Evolutionary conservation across 2,329 filamentous ascomycete genomes (phyloP), one percentile per base, ranked within the genome.

Genomic region (Phialocephala subalpina): DNA sequence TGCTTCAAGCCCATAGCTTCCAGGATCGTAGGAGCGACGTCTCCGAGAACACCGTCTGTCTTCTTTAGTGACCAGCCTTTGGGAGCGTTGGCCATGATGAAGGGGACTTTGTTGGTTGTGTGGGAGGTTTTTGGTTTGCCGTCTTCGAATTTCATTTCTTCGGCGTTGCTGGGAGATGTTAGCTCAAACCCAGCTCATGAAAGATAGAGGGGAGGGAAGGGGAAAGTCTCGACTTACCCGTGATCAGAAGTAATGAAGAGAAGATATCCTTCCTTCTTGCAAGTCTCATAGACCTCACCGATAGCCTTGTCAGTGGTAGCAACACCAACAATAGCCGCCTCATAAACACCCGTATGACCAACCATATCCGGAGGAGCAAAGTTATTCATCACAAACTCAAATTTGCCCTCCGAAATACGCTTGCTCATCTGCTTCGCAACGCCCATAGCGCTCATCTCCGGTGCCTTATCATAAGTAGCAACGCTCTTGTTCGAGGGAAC

Each of bases 331-430:
- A 99, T 90, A 64, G 96, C 96, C 35, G 96, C 95, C 75, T 98
- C 91, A 82, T 98, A 98, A 67, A 97, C 94, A 77, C 96, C 96
- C 12, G 96, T 99, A 84, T 99, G 96, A 73, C 96, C 96, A 71
- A 99, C 96, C 96, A 99, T 99, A 83, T 99, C 96, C 20, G 96
- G 96, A 49, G 96, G 96, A 49, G 96, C 96, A 81, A 99, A 98
- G 89, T 99, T 99, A 90, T 98, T 97, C 96, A 99, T 99, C 80
- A 99, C 86, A 78, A 99, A 98, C 77, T 96, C 94, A 82, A 94
- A 97, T 77, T 92, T 89, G 77, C 91, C 88, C 80, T 97, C 93
- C 29, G 80, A 87, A 72, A 99, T 90, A 66, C 94, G 90, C 85
- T 97, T 96, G 79, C 84, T 88, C 66, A 97, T 91, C 83, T 97